A percentile compares a stretch with the other conserved stretches of the same genome.
These are phyloP conservation scores for Vaccinium myrtillus DNA, from an alignment of 148 eudicot genomes.

Conservation along the genomic window DNA sequence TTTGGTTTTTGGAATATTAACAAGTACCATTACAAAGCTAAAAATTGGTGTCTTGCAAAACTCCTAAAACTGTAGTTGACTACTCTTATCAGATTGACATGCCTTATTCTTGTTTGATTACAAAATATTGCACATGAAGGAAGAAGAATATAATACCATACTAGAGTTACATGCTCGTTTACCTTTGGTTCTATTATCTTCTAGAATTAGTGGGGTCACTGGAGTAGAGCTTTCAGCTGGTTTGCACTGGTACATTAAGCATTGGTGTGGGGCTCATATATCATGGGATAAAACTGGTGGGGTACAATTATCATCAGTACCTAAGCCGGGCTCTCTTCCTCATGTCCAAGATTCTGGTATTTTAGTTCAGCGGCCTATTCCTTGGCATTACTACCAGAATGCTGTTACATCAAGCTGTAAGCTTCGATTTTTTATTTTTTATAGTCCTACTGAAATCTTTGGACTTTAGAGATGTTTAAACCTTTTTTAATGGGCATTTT, in stretches of 20 bases:
- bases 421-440: conserved; percentile 2
- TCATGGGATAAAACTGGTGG: conserved; percentile 58
- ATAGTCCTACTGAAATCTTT: neutral
- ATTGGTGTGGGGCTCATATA: conserved; percentile 50
- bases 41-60: neutral
- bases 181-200: neutral
- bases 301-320: conserved; percentile 39
- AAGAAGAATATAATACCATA: neutral
- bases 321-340: conserved; percentile 47
- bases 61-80: neutral
- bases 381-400: conserved; percentile 58
- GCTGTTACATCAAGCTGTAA: conserved; percentile 58
- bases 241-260: conserved; percentile 52
- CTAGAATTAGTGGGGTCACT: conserved; percentile 49
- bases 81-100: neutral
- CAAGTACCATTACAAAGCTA: conserved; percentile 5
- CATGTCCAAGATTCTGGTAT: conserved; percentile 32
- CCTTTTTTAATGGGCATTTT: neutral
- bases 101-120: neutral
- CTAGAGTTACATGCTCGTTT: neutral
- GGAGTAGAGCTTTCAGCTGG: conserved; percentile 53
- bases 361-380: conserved; percentile 38
- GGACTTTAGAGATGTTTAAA: neutral
- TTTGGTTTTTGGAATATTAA: neutral
- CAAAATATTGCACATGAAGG: neutral